Base-by-base conservation (phyloP, 139 green algal species). In the Chlorella sp. region DNA sequence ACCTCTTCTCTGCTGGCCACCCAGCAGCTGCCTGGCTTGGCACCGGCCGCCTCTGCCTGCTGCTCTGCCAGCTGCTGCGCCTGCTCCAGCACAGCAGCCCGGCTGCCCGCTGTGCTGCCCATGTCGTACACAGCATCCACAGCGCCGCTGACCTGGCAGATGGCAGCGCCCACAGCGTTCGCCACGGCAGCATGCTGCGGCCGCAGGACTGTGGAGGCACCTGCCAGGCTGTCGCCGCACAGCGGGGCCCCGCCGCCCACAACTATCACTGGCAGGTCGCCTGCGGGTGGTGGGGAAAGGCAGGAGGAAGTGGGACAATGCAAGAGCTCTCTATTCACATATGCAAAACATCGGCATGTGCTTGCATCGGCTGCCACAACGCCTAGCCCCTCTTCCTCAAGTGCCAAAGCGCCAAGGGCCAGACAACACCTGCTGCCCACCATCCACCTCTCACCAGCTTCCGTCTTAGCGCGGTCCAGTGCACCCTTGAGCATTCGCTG, bases 91-190 rank as follows among this genome's bases (percentile, higher is more conserved):
- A 73, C 78, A 0, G 56, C 73, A 0, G 36, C 32, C 2, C 86
- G 74, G 70, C 74, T 57, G 44, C 71, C 65, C 4, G 55, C 20
- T 17, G 67, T 63, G 38, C n/a, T 17, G 0, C 86, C 86, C 86
- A 87, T 65, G 44, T 74, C 21, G 17, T 65, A 67, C 23, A 89
- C 81, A 21, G 38, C 67, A 44, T 89, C 86, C 55, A 87, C 74
- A 1, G 47, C 34, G 17, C 86, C 86, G 71, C 81, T 80, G 34
- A 89, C 85, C 84, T 88, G 87, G 20, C 86, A 81, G 13, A 88
- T 87, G 38, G 89, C 89, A 30, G 89, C 89, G 0, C 89, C 89
- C 21, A 92, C 84, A n/a, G 89, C 89, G 67, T 92, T 91, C 4
- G 89, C 89, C 18, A 92, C 84, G 6, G 83, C 72, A 17, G 86